Evolutionary conservation across 768 basidiomycete genomes (phyloP), one percentile per base, ranked within the genome.

Genomic region (Tubosaeta sp.): DNA sequence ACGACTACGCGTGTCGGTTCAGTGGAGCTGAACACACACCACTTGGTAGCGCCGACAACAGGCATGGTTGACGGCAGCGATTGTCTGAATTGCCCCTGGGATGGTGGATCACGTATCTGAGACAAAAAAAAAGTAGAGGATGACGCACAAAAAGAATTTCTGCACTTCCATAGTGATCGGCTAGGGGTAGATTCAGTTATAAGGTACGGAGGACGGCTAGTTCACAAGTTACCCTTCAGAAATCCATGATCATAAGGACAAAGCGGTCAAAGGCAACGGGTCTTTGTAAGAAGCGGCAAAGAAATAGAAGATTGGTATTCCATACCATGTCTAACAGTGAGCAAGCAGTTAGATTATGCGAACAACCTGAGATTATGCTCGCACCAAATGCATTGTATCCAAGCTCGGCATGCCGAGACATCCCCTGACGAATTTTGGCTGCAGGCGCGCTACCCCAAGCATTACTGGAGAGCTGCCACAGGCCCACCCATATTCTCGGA

Each of bases 401-500:
- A 19, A 68, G 67, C 45, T 82, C 76, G 46, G 78, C 77, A 59
- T 89, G 80, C 22, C 74, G 77, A 16, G 65, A 70, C 87, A 92
- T 89, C 35, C 79, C 83, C 54, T 77, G 72, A 46, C 82, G 80
- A 51, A 92, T 78, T 60, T 81, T 83, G 27, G 76, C 58, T 1
- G 80, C 79, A 0, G 86, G 75, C 2, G 86, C 86, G 42, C 79
- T 85, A 18, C 90, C 90, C 90, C 90, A 92, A 3, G 89, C 88
- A 45, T 84, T 86, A 62, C 86, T 86, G 11, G 90, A 90, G 32
- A 92, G 78, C 55, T 92, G 90, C 90, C 90, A 92, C 3, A 92
- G 76, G 10, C 88, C 88, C 7, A 77, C 79, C 84, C 86, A 88
- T 48, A 90, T 62, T 48, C 88, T 80, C 31, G 88, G 83, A 18